Evolutionary conservation across 2,329 filamentous ascomycete genomes (phyloP), one percentile per base, ranked within the genome.

Genomic region (Cladosporium sp.): DNA sequence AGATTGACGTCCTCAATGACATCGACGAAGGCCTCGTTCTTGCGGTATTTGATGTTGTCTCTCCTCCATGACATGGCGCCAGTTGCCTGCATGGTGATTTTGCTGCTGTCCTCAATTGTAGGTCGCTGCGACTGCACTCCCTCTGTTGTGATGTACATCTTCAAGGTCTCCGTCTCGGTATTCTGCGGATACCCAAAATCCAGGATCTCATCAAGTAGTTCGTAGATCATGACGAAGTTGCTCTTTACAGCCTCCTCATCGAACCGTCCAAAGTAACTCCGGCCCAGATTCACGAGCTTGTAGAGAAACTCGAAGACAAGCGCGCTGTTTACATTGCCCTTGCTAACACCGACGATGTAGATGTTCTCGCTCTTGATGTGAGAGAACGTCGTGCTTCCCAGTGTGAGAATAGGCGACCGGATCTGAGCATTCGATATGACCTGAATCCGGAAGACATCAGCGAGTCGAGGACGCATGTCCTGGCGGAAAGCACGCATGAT

Each of bases 341-440:
- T 98, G 54, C 91, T 97, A 63, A 98, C 88, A 14, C 92, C 93
- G 52, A 97, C 92, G 62, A 98, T 74, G 72, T 97, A 98, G 68
- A 98, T 96, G 71, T 98, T 98, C 70, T 98, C 93, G 74, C 96
- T 92, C 72, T 95, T 96, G 74, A 98, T 92, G 84, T 98, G 93
- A 77, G 90, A 95, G 73, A 98, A 98, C 43, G 95, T 98, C 53
- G 93, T 98, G 70, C 89, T 95, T 59, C 95, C 93, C 54, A 98
- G 83, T 4, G 93, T 98, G 64, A 98, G 79, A 73, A 98, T 97
- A 55, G 93, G 93, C 61, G 93, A 97, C 61, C 95, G 89, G 56
- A 98, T 93, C 72, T 96, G 90, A 49, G 93, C 86, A 71, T 98
- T 98, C 64, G 90, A 95, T 71, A 98, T 97, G 75, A 98, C 66